These are phyloP conservation scores for Xylariaceae sp. DNA, from an alignment of 2,329 filamentous ascomycete species.

Conservation along the genomic window DNA sequence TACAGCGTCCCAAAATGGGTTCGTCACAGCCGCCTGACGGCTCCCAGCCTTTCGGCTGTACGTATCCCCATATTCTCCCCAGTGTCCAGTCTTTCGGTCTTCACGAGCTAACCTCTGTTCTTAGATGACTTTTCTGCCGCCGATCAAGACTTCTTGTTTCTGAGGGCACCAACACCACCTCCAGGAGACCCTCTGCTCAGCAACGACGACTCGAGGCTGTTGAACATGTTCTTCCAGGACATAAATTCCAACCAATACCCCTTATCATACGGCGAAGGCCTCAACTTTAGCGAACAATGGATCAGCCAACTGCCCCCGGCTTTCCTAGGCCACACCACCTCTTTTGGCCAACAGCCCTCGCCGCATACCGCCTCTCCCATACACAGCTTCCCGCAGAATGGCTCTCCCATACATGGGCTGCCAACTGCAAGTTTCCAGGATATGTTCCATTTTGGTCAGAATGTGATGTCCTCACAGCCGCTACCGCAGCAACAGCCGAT, in stretches of 20 bases:
- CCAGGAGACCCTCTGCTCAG: slow-evolving; percentile 62
- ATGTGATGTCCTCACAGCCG: slow-evolving; percentile 19
- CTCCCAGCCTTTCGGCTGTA: slow-evolving; percentile 65
- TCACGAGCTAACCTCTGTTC: slow-evolving; percentile 8
- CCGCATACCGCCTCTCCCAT: slow-evolving; percentile 24
- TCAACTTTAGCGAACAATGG: slow-evolving; percentile 49
- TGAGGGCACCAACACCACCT: slow-evolving; percentile 57
- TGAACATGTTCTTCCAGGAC: slow-evolving; percentile 55
- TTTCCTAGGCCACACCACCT: slow-evolving; percentile 63
- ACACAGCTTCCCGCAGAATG: slow-evolving; percentile 7
- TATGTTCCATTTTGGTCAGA: slow-evolving; percentile 22
- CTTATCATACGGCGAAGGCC: slow-evolving; percentile 47
- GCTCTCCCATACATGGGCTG: slow-evolving; percentile 20
- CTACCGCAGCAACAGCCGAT: slow-evolving; percentile 27
- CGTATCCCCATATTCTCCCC: slow-evolving; percentile 28
- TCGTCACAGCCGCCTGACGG: slow-evolving; percentile 53
- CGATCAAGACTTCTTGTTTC: slow-evolving; percentile 29
- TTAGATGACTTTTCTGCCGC: slow-evolving; percentile 17
- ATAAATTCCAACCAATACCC: slow-evolving; percentile 48
- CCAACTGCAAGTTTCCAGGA: slow-evolving; percentile 21
- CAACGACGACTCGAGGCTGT: slow-evolving; percentile 54
- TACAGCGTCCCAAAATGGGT: slow-evolving; percentile 56
- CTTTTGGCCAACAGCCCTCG: slow-evolving; percentile 50
- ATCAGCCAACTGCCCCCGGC: slow-evolving; percentile 54
- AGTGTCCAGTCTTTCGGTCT: too few species aligned